Percentiles rank a stretch among this genome's conserved stretches.
These are phyloP conservation scores for Rickenella mellea DNA, from an alignment of 768 basidiomycete genomes.

Conservation along the genomic window DNA sequence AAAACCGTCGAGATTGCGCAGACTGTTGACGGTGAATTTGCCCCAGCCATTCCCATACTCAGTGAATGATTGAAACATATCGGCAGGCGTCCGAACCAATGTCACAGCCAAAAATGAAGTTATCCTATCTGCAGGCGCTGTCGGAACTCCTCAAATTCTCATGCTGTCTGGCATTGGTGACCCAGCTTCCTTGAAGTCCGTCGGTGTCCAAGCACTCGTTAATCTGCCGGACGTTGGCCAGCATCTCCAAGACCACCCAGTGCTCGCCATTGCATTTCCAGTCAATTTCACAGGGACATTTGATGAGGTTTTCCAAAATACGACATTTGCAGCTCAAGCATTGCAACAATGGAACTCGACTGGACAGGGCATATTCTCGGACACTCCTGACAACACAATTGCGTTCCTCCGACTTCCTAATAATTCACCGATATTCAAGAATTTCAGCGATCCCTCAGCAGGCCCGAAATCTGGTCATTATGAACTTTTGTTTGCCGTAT, in stretches of 20 bases:
- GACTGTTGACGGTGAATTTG: not conserved
- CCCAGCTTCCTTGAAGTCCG: slow-evolving; percentile 7
- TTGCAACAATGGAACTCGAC: slow-evolving; percentile 6
- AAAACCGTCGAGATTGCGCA: slow-evolving; percentile 5
- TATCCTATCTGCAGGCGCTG: slow-evolving; percentile 15
- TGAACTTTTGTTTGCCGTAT: slow-evolving; percentile 7
- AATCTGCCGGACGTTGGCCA: slow-evolving; percentile 27
- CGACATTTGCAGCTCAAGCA: slow-evolving; percentile 2
- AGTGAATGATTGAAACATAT: slow-evolving; percentile 1
- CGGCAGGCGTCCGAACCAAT: slow-evolving; percentile 1
- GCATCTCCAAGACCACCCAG: slow-evolving; percentile 23
- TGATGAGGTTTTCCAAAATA: slow-evolving; percentile 7
- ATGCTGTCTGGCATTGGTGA: slow-evolving; percentile 21
- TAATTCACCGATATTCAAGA: slow-evolving; percentile 5
- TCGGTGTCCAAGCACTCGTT: slow-evolving; percentile 15
- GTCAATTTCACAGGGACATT: slow-evolving; percentile 4
- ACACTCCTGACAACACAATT: not conserved
- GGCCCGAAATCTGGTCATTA: slow-evolving; percentile 9
- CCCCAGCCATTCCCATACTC: not conserved
- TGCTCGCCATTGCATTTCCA: slow-evolving; percentile 9
- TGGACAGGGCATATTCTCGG: slow-evolving; percentile 5
- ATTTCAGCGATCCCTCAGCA: slow-evolving; percentile 7
- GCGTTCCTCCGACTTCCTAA: slow-evolving; percentile 6
- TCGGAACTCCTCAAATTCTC: slow-evolving; percentile 19
- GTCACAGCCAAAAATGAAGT: slow-evolving; percentile 13